Percentiles rank a stretch among this genome's conserved stretches.
Conservation (phyloP, 306 rosid species). For the Geum urbanum region DNA sequence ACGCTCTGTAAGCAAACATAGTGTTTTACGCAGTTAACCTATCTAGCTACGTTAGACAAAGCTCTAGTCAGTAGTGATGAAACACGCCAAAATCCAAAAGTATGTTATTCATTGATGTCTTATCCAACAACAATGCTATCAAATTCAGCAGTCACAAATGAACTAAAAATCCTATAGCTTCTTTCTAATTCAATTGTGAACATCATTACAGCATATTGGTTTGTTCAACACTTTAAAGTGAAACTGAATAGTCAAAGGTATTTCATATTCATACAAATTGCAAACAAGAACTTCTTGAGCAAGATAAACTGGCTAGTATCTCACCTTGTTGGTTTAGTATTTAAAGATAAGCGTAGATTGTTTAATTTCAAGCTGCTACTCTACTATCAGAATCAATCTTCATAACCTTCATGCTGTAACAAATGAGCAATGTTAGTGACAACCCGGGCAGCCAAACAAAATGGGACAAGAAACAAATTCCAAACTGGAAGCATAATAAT, state of each 20-base stretch:
- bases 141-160: not conserved
- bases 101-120: not conserved
- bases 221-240: not conserved
- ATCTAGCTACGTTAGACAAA: not conserved
- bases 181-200: not conserved
- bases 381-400: not conserved
- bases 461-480: not conserved
- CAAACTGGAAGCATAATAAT: not conserved
- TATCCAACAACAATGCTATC: not conserved
- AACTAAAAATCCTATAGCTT: not conserved
- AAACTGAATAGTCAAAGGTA: not conserved
- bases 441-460: not conserved
- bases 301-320: not conserved
- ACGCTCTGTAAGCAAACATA: not conserved
- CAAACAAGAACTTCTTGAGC: not conserved
- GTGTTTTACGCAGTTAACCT: not conserved
- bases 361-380: not conserved
- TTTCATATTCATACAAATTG: conserved; percentile 9
- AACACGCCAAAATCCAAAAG: not conserved
- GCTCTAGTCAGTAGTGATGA: not conserved
- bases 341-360: not conserved
- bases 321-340: not conserved
- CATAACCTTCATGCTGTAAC: conserved; percentile 11
- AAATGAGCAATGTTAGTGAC: not conserved
- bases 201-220: not conserved